phyloP scores from a whole-genome alignment of 257 asterid species.

The Solanum peruvianum region DNA sequence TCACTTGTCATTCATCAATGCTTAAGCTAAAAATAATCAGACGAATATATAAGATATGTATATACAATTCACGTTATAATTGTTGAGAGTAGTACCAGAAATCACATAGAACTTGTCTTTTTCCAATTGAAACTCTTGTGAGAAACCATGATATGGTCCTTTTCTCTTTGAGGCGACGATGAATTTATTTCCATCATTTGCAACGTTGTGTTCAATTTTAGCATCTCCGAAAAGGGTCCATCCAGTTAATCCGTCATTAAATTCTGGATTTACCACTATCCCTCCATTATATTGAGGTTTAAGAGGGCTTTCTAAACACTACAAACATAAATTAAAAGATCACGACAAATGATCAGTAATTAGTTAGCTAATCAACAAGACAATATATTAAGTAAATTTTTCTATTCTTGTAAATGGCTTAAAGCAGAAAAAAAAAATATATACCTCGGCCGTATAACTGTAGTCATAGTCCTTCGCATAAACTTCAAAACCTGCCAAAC shows the following conservation, averaged over 20 bases:
- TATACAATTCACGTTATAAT: not conserved
- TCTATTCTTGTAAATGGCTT: not conserved
- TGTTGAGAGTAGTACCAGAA: not conserved
- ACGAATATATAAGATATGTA: not conserved
- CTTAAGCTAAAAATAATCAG: no score
- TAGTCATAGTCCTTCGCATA: not conserved
- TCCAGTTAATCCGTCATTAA: constrained; percentile 10
- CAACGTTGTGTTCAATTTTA: not conserved
- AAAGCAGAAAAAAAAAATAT: no score
- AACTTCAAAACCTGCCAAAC: not conserved
- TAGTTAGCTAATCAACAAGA: not conserved
- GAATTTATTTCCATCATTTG: constrained; percentile 10
- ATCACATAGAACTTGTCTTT: constrained; percentile 3
- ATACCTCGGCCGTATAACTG: not conserved
- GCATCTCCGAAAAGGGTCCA: constrained; percentile 6
- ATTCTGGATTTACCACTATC: constrained; percentile 18
- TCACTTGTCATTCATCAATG: no score
- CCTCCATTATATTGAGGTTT: constrained; percentile 29
- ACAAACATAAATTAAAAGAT: not conserved
- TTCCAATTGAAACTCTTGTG: constrained; percentile 5
- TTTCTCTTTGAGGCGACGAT: constrained; percentile 1
- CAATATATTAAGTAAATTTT: not conserved
- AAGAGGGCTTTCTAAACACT: constrained; percentile 26
- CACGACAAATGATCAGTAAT: not conserved
- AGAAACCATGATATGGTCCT: not conserved